A percentile compares a stretch with the other conserved stretches of the same genome.
Evolutionary conservation across 1,139 yeast species (phyloP).

Genomic region (Saccharomycopsis crataegensis): DNA sequence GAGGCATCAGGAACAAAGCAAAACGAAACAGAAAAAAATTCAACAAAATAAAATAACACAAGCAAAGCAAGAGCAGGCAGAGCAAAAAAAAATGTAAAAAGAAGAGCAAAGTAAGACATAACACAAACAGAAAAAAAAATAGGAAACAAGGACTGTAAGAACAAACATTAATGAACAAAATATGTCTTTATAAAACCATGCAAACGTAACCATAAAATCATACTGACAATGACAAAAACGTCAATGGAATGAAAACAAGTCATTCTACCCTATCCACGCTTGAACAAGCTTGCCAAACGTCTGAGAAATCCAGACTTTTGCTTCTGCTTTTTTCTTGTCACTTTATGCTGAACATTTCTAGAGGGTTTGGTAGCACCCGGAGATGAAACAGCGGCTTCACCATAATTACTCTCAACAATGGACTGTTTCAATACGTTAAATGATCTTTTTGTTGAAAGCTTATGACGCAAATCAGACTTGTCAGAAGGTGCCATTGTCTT

Average conservation of each 20-base stretch:
- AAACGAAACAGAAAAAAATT: too few species aligned
- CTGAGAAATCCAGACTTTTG: background rate
- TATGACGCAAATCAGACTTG: slow-evolving; percentile 4
- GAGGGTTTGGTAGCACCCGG: background rate
- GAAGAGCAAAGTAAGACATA: background rate
- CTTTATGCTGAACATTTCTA: background rate
- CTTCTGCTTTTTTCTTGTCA: slow-evolving; percentile 1
- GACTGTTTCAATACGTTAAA: slow-evolving; percentile 19
- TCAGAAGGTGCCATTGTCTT: background rate
- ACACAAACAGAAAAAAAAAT: background rate
- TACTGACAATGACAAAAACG: too few species aligned
- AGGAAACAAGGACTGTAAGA: background rate
- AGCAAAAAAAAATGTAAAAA: background rate
- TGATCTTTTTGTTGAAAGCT: slow-evolving; percentile 13
- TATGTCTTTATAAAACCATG: background rate
- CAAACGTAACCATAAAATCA: background rate
- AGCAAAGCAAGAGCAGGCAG: too few species aligned
- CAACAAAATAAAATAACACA: too few species aligned
- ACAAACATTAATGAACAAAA: background rate
- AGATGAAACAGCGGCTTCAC: background rate
- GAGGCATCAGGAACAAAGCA: too few species aligned
- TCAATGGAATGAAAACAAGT: too few species aligned
- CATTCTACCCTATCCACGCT: background rate
- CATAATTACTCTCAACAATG: slow-evolving; percentile 4
- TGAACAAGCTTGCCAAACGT: slow-evolving; percentile 1